phyloP scores from a whole-genome alignment of 2,329 filamentous ascomycete genomes.

The Whalleya microplaca region DNA sequence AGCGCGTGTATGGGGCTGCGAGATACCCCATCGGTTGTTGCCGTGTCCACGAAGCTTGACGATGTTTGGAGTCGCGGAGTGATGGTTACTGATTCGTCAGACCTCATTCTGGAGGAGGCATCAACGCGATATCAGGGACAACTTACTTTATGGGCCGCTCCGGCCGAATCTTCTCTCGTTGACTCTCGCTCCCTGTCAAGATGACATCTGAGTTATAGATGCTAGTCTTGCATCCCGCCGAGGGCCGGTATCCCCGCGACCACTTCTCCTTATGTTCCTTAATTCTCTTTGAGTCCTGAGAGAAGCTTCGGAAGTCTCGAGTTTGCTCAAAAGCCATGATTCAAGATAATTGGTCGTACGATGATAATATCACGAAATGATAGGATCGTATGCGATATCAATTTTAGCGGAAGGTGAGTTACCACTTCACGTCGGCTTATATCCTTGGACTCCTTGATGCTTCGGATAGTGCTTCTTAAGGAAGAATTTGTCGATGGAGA shows the following conservation, averaged over 20 bases:
- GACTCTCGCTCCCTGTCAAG: constrained; percentile 33
- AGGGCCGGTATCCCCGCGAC: constrained; percentile 42
- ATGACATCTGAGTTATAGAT: constrained; percentile 5
- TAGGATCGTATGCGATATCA: constrained; percentile 3
- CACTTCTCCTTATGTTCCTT: constrained; percentile 49
- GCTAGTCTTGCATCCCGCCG: constrained; percentile 31
- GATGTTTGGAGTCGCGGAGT: constrained; percentile 39
- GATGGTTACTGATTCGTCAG: constrained; percentile 21
- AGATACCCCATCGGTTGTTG: constrained; percentile 25
- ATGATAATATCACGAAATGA: constrained; percentile 1
- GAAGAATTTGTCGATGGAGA: not conserved
- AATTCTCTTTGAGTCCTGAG: constrained; percentile 47
- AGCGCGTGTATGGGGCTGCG: constrained; percentile 36
- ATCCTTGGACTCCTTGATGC: constrained; percentile 3
- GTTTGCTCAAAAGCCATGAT: constrained; percentile 36
- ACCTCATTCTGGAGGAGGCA: not conserved
- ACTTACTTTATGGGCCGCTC: constrained; percentile 41
- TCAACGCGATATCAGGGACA: not conserved
- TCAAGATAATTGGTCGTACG: constrained; percentile 3
- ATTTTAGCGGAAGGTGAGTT: not conserved
- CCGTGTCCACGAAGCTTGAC: constrained; percentile 38
- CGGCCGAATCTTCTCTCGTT: constrained; percentile 42
- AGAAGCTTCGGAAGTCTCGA: constrained; percentile 49
- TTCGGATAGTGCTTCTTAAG: not conserved
- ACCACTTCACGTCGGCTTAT: constrained; percentile 8